Percentiles rank a stretch among this genome's conserved stretches.
Conservation (phyloP, 2,329 filamentous ascomycete species). For the Fusarium duplospermum region DNA sequence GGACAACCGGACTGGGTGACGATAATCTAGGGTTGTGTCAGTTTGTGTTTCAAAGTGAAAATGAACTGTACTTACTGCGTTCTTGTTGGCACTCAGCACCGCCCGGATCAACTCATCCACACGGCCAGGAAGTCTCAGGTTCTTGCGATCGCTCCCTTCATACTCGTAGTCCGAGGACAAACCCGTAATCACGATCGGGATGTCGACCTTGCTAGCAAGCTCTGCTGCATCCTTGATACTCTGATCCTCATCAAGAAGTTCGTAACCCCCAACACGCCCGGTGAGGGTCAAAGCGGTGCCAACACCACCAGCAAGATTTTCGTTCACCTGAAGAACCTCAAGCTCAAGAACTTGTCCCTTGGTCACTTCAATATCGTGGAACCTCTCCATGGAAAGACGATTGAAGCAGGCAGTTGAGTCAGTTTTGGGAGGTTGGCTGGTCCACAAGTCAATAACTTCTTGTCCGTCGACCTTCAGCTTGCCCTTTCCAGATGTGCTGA, state of each 20-base stretch:
- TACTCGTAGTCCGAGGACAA: constrained; percentile 59
- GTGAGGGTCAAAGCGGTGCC: constrained; percentile 35
- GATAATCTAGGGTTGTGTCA: constrained; percentile 14
- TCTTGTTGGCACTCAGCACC: constrained; percentile 67
- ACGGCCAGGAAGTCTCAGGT: constrained; percentile 70
- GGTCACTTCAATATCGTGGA: constrained; percentile 14
- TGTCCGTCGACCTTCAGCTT: constrained; percentile 49
- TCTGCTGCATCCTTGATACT: constrained; percentile 49
- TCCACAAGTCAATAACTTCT: constrained; percentile 48
- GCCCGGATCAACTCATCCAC: constrained; percentile 69
- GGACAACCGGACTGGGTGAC: constrained; percentile 61
- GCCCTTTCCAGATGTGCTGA: constrained; percentile 51
- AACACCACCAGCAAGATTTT: constrained; percentile 35
- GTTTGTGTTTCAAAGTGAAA: not conserved
- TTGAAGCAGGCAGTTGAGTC: constrained; percentile 50
- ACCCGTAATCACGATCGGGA: constrained; percentile 66
- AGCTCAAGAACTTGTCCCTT: constrained; percentile 21
- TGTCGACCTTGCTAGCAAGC: constrained; percentile 56
- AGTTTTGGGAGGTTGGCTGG: constrained; percentile 48
- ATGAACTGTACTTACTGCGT: constrained; percentile 62
- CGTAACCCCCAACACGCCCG: constrained; percentile 34
- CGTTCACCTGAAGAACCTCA: constrained; percentile 35
- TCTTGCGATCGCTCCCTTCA: constrained; percentile 75
- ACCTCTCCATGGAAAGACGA: constrained; percentile 32
- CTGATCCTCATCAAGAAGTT: constrained; percentile 40